Percentiles rank a stretch among this genome's conserved stretches.
phyloP scores from a whole-genome alignment of 139 green algal species.

The Astrephomene gubernaculifera region DNA sequence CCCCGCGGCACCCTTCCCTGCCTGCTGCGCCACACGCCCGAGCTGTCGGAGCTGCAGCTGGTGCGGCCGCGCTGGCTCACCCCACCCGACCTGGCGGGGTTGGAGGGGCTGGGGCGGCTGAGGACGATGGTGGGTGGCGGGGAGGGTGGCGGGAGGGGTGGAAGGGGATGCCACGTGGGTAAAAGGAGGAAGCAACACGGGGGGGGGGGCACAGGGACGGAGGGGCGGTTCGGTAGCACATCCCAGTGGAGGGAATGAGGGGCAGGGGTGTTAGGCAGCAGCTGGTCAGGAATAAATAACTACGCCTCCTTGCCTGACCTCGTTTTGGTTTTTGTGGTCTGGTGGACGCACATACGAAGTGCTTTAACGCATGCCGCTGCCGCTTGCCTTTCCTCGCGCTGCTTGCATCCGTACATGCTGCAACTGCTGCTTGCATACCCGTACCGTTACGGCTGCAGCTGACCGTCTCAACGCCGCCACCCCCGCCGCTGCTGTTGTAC shows the following conservation, averaged over 20 bases:
- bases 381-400: background rate
- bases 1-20: background rate
- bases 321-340: too few species aligned
- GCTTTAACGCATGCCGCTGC: too few species aligned
- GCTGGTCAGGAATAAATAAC: too few species aligned
- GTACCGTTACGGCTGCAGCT: background rate
- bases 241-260: too few species aligned
- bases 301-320: too few species aligned
- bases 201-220: too few species aligned
- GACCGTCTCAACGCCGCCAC: background rate
- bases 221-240: too few species aligned
- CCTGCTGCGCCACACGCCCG: background rate
- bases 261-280: too few species aligned
- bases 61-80: background rate
- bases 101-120: background rate
- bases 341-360: too few species aligned
- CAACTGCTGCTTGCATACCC: too few species aligned
- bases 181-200: background rate
- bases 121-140: background rate
- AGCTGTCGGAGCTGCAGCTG: conserved; percentile 22
- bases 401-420: too few species aligned
- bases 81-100: background rate
- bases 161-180: background rate
- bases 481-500: too few species aligned
- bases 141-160: background rate